phyloP scores from a whole-genome alignment of 495 filamentous ascomycete species.

The Saxophila tyrrhenica region DNA sequence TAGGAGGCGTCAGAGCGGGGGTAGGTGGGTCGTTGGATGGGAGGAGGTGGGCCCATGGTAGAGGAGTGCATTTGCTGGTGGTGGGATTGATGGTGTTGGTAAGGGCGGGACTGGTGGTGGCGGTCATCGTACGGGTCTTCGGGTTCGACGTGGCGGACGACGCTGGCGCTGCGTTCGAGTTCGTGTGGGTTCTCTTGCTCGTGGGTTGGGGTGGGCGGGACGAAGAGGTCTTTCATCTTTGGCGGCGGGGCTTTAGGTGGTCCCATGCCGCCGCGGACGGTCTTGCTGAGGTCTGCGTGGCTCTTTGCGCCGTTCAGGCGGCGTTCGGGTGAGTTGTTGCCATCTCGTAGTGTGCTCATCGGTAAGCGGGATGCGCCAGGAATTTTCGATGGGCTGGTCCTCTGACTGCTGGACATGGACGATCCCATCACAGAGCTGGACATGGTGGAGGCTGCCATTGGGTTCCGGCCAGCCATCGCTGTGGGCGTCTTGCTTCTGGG shows the following conservation, averaged over 20 bases:
- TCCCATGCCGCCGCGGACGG: slow-evolving; percentile 41
- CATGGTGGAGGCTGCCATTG: slow-evolving; percentile 36
- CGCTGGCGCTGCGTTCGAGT: slow-evolving; percentile 45
- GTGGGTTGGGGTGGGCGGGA: slow-evolving; percentile 50
- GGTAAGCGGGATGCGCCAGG: slow-evolving; percentile 57
- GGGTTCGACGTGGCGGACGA: slow-evolving; percentile 66
- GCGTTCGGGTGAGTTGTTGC: slow-evolving; percentile 74
- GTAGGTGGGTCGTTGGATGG: slow-evolving; percentile 31
- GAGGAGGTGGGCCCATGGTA: slow-evolving; percentile 31
- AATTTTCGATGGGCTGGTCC: slow-evolving; percentile 63
- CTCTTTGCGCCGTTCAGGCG: slow-evolving; percentile 19
- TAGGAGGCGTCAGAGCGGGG: slow-evolving; percentile 12
- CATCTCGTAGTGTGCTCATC: slow-evolving; percentile 66
- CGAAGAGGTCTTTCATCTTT: slow-evolving; percentile 76
- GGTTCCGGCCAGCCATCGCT: slow-evolving; percentile 45
- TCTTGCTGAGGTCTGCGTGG: slow-evolving; percentile 33
- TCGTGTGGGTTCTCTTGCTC: slow-evolving; percentile 18
- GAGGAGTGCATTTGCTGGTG: slow-evolving; percentile 41
- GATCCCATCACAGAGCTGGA: slow-evolving; percentile 2
- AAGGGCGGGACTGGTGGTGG: slow-evolving; percentile 17
- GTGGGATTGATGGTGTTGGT: background rate
- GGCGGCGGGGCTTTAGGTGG: slow-evolving; percentile 63
- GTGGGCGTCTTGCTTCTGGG: slow-evolving; percentile 50
- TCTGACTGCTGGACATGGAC: slow-evolving; percentile 25
- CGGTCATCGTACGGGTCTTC: slow-evolving; percentile 80